Conservation (phyloP, 331 rosid genomes). For the Acacia concinna region DNA sequence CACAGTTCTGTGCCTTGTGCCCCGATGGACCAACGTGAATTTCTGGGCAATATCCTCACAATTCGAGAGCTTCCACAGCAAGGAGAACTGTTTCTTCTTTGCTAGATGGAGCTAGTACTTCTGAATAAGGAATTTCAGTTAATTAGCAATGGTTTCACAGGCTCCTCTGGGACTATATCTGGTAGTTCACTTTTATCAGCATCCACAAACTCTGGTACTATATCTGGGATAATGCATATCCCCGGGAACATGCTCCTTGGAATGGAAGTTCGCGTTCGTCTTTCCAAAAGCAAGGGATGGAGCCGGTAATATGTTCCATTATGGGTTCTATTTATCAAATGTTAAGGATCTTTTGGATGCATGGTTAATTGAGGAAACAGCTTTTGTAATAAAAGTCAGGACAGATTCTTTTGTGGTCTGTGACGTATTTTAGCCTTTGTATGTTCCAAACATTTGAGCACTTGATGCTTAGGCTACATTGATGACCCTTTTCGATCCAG, state of each 20-base stretch:
- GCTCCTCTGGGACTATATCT: conserved; percentile 48
- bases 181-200: conserved; percentile 97
- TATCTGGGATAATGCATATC: no score
- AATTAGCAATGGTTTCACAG: conserved; percentile 48
- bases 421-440: background rate
- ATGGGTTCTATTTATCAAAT: background rate
- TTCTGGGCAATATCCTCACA: conserved; percentile 98
- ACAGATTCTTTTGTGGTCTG: background rate
- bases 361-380: background rate
- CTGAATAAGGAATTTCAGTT: conserved; percentile 65
- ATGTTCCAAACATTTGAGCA: background rate
- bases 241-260: conserved; percentile 71
- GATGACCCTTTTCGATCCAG: background rate
- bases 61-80: conserved; percentile 75
- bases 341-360: conserved; percentile 3
- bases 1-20: conserved; percentile 94
- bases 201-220: no score
- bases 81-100: conserved; percentile 49
- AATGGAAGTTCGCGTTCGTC: conserved; percentile 67
- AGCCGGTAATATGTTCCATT: conserved; percentile 11
- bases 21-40: conserved; percentile 78
- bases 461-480: background rate
- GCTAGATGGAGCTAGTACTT: conserved; percentile 48
- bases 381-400: background rate
- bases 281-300: conserved; percentile 40